These are phyloP conservation scores for Alternaria arbusti DNA, from an alignment of 2,329 filamentous ascomycete species.

Conservation along the genomic window DNA sequence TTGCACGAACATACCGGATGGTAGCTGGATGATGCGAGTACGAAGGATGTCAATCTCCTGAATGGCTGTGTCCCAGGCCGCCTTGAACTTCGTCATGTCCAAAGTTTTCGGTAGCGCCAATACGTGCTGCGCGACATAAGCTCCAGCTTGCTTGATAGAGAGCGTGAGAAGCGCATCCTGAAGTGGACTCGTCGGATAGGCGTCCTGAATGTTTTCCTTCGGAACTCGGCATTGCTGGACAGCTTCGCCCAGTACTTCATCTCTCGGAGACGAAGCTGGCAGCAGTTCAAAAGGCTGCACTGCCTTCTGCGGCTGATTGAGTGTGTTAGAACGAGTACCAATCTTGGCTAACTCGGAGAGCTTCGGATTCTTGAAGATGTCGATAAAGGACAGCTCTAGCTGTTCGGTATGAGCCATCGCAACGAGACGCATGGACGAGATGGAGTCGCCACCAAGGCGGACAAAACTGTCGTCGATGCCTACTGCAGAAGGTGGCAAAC, in stretches of 20 bases:
- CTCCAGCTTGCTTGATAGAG: conserved; percentile 55
- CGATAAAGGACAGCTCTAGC: conserved; percentile 37
- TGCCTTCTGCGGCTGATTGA: conserved; percentile 5
- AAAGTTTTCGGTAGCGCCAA: conserved; percentile 49
- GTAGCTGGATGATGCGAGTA: conserved; percentile 49
- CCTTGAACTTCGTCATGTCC: conserved; percentile 53
- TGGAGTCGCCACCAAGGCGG: conserved; percentile 40
- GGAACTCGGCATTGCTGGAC: conserved; percentile 29
- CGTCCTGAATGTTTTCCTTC: conserved; percentile 44
- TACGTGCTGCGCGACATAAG: conserved; percentile 57
- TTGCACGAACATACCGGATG: conserved; percentile 37
- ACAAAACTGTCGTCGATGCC: conserved; percentile 45
- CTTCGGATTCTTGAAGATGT: conserved; percentile 42
- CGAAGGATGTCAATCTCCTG: conserved; percentile 56
- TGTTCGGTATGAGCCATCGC: conserved; percentile 35
- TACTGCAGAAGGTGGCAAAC: conserved; percentile 30
- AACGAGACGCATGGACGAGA: conserved; percentile 42
- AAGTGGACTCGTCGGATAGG: conserved; percentile 51
- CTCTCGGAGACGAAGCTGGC: conserved; percentile 2
- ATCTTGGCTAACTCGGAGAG: conserved; percentile 39
- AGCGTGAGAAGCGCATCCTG: conserved; percentile 56
- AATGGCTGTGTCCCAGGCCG: conserved; percentile 55
- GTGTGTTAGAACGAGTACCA: conserved; percentile 13
- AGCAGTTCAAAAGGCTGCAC: conserved; percentile 35
- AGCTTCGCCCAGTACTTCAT: conserved; percentile 28